phyloP scores from a whole-genome alignment of 1,139 yeast genomes.

The Geotrichum citri-aurantii region DNA sequence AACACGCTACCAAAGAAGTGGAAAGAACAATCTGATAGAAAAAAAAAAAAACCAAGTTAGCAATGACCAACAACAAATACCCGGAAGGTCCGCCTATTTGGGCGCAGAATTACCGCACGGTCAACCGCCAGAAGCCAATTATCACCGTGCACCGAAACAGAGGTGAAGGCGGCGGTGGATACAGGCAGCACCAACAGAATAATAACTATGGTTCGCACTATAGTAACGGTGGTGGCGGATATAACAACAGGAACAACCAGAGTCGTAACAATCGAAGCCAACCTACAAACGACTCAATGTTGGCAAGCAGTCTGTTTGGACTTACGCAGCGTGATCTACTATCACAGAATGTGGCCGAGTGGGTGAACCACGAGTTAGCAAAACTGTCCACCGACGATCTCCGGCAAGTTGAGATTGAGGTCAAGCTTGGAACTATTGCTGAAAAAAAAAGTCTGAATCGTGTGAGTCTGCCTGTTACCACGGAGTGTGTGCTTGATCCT shows the following conservation, averaged over 20 bases:
- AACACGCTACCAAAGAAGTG: no score
- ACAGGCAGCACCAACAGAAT: neutral
- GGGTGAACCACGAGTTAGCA: neutral
- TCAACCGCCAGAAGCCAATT: neutral
- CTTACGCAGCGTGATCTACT: constrained; percentile 27
- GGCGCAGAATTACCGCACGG: constrained; percentile 47
- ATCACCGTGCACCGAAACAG: neutral
- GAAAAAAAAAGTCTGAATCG: constrained; percentile 62
- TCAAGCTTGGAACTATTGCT: constrained; percentile 72
- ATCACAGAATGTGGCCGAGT: neutral
- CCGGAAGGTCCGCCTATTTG: constrained; percentile 56
- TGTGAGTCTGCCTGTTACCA: constrained; percentile 62
- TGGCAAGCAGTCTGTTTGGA: constrained; percentile 52
- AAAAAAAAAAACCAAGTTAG: neutral
- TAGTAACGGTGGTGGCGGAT: neutral
- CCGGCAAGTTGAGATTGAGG: constrained; percentile 67
- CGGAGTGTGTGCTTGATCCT: constrained; percentile 64
- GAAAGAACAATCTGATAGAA: neutral
- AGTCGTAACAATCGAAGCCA: neutral
- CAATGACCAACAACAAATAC: neutral
- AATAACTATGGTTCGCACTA: neutral
- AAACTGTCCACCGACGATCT: constrained; percentile 74
- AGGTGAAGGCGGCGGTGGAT: neutral
- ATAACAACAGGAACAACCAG: neutral
- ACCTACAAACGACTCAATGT: neutral